Percentiles rank a stretch among this genome's conserved stretches.
phyloP scores from a whole-genome alignment of 2,329 filamentous ascomycete genomes.

The Neophaeococcomyces aloes region DNA sequence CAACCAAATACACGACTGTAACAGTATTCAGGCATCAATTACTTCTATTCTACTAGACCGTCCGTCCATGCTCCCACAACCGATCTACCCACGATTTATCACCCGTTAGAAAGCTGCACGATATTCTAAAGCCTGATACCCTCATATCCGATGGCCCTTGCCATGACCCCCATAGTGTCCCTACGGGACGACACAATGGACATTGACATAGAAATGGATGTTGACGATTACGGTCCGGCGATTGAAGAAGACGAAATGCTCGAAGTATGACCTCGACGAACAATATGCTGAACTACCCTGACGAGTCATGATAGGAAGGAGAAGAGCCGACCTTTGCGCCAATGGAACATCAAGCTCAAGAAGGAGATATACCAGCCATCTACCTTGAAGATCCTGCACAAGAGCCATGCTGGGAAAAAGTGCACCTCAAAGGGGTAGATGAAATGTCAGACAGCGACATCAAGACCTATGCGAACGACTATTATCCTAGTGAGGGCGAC shows the following conservation, averaged over 20 bases:
- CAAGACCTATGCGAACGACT: slow-evolving; percentile 59
- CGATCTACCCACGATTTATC: too few species aligned
- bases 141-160: slow-evolving; percentile 15
- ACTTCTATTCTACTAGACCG: too few species aligned
- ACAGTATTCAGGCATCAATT: too few species aligned
- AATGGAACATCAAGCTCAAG: slow-evolving; percentile 8
- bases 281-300: slow-evolving; percentile 9
- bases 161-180: slow-evolving; percentile 14
- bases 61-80: too few species aligned
- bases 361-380: slow-evolving; percentile 18
- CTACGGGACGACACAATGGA: slow-evolving; percentile 21
- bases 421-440: slow-evolving; percentile 78
- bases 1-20: too few species aligned
- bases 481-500: slow-evolving; percentile 46
- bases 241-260: slow-evolving; percentile 20
- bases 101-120: not conserved
- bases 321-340: slow-evolving; percentile 21
- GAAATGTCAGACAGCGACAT: slow-evolving; percentile 71
- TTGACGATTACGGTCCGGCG: slow-evolving; percentile 17
- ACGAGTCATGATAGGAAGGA: slow-evolving; percentile 18
- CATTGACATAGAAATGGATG: slow-evolving; percentile 23
- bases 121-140: not conserved
- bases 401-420: slow-evolving; percentile 42
- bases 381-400: slow-evolving; percentile 21
- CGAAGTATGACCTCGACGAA: slow-evolving; percentile 17